Base-by-base conservation (phyloP, 2,329 filamentous ascomycete genomes). In the Penicillium sp. region DNA sequence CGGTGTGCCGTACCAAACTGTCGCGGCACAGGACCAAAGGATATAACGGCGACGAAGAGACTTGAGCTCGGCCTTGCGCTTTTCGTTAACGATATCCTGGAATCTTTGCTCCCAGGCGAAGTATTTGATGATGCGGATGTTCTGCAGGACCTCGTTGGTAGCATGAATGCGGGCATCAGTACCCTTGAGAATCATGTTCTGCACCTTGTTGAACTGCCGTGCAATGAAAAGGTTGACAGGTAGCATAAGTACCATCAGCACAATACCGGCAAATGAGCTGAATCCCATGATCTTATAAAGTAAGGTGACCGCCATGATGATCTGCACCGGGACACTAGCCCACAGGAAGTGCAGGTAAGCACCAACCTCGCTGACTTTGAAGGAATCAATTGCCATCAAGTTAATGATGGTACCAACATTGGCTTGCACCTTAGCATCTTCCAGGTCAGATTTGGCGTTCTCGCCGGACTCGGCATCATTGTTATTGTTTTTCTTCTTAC, bases 321-420 rank as follows among this genome's bases (percentile, higher is more conserved):
- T 83, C 75, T 97, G 92, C 0, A 94, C 90, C 0, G 94, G 94
- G 1, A 93, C 92, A 57, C 89, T 87, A 0, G 92, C 93, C 80
- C 93, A 89, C n/a, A 99, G 80, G 74, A 96, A 99, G 75, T 99
- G 94, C 28, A 99, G 79, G 71, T 99, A 99, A 0, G 93, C 90
- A 33, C 91, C 94, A 55, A 96, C 88, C 71, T 99, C 94, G 58
- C 91, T 90, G 51, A 99, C 91, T 77, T 99, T 99, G 85, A 97
- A 97, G 44, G 93, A 97, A 78, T 99, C 95, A 36, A 99, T 95
- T 10, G 94, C 95, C 94, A 99, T 99, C 62, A 99, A 81, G 73
- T 97, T 99, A 79, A 99, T 99, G 67, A 99, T 97, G n/a, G 94
- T 96, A 59, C 95, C 94, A 47, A 95, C 83, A 57, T 94, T 97